A percentile compares a stretch with the other conserved stretches of the same genome.
phyloP scores from a whole-genome alignment of 2,329 filamentous ascomycete genomes.

The Podosphaera fusca region DNA sequence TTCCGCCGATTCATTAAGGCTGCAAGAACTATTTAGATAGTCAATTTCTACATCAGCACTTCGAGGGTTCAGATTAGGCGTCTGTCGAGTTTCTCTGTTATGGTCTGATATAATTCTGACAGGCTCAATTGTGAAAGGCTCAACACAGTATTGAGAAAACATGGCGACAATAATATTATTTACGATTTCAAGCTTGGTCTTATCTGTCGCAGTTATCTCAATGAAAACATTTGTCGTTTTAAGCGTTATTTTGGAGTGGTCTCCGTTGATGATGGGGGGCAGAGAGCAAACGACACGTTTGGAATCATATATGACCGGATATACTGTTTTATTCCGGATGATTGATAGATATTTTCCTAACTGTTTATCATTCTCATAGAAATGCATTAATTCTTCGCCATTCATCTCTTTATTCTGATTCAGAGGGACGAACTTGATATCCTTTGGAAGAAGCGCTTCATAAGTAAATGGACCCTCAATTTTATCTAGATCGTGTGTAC shows the following conservation, averaged over 20 bases:
- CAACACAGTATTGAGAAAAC: conserved; percentile 80
- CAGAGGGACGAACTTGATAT: conserved; percentile 74
- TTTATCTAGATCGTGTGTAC: conserved; percentile 88
- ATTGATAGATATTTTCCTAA: conserved; percentile 81
- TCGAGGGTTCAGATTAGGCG: conserved; percentile 58
- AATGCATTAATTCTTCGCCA: conserved; percentile 70
- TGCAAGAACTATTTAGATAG: conserved; percentile 86
- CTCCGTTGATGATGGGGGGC: conserved; percentile 91
- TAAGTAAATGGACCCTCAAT: conserved; percentile 91
- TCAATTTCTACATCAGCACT: conserved; percentile 63
- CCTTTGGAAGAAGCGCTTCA: conserved; percentile 71
- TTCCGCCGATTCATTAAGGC: conserved; percentile 49
- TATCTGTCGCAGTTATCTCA: conserved; percentile 87
- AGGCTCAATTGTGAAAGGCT: conserved; percentile 82
- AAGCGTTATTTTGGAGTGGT: conserved; percentile 88
- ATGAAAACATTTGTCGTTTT: conserved; percentile 89
- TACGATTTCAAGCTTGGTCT: conserved; percentile 89
- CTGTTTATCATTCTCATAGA: conserved; percentile 89
- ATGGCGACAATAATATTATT: conserved; percentile 90
- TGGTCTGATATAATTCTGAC: conserved; percentile 81
- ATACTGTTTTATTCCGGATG: conserved; percentile 78
- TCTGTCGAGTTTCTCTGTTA: conserved; percentile 61
- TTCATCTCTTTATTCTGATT: conserved; percentile 84
- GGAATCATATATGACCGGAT: conserved; percentile 86
- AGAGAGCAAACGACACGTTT: conserved; percentile 74